Evolutionary conservation across 805 yeast species (phyloP), one percentile per base, ranked within the genome.

Genomic region (Saccharomycodes ludwigii): DNA sequence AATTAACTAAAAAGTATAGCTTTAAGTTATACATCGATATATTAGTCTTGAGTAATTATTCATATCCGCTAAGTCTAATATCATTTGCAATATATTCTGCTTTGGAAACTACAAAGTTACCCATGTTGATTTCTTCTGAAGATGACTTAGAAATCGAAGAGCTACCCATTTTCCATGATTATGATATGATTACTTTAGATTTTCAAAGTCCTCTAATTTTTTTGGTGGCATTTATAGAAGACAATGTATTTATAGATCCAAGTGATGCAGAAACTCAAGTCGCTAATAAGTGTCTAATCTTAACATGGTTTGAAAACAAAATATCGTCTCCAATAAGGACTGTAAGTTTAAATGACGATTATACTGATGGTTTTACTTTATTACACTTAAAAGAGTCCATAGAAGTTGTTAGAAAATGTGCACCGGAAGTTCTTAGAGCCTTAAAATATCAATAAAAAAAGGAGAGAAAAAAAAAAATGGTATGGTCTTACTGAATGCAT

Each of bases 151-250:
- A 74, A 37, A 71, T 83, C 14, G 94, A 79, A 49, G 95, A 86
- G 52, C 76, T 81, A 40, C 96, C 96, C 1, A 78, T 83, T 0
- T 86, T 88, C 46, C 75, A 86, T 24, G 96, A 86, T 46, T 94
- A 84, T 42, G 66, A 61, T 39, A 42, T 88, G 80, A 86, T 77
- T 63, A 46, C 61, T 59, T 38, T 71, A 76, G 18, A 63, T 41
- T 34, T 65, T 47, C 23, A 71, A 54, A 65, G 68, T 27, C 94
- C 96, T 1, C 54, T 88, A 12, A 58, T 82, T 23, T 73, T 91
- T 42, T 71, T 88, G 1, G 56, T 79, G 18, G 94, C 94, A 0
- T 61, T 80, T 5, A 71, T 83, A 1, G 94, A 88, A 2, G 47
- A 61, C 10, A 73, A 73, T 34, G 60, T 67, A 31, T 66, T 76